Conservation (phyloP, 2,329 filamentous ascomycete genomes). For the Didymella pomorum region DNA sequence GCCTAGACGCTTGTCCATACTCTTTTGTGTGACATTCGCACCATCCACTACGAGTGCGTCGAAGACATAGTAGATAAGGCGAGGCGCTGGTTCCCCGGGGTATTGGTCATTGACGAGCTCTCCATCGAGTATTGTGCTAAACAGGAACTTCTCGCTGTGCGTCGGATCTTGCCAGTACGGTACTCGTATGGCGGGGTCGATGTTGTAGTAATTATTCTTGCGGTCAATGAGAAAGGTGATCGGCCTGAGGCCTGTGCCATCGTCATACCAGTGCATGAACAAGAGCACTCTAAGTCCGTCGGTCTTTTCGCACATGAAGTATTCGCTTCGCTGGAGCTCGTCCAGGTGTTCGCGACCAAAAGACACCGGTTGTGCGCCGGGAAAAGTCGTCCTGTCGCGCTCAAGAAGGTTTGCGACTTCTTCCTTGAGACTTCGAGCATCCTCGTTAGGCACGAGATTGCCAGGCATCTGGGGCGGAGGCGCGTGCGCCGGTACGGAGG, state of each 20-base stretch:
- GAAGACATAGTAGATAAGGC: slow-evolving; percentile 86
- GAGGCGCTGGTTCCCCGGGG: slow-evolving; percentile 67
- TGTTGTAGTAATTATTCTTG: slow-evolving; percentile 95
- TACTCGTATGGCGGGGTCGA: slow-evolving; percentile 78
- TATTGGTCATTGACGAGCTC: slow-evolving; percentile 89
- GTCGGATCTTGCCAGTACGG: slow-evolving; percentile 70
- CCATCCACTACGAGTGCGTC: slow-evolving; percentile 87
- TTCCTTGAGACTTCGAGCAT: slow-evolving; percentile 64
- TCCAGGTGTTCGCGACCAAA: slow-evolving; percentile 82
- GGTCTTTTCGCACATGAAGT: slow-evolving; percentile 98
- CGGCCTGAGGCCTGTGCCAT: slow-evolving; percentile 31
- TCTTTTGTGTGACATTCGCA: slow-evolving; percentile 76
- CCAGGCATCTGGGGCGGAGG: slow-evolving; percentile 50
- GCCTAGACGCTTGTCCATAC: slow-evolving; percentile 86
- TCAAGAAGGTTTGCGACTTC: slow-evolving; percentile 80
- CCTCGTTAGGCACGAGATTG: slow-evolving; percentile 31
- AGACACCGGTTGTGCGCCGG: slow-evolving; percentile 92
- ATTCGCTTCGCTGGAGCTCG: slow-evolving; percentile 85
- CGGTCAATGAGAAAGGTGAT: slow-evolving; percentile 94
- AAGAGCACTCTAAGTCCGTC: slow-evolving; percentile 96
- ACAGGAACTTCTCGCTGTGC: slow-evolving; percentile 71
- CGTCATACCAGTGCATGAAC: slow-evolving; percentile 77
- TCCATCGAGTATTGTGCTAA: slow-evolving; percentile 84
- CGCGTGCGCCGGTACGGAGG: slow-evolving; percentile 28
- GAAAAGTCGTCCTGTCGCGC: slow-evolving; percentile 73